A percentile compares a stretch with the other conserved stretches of the same genome.
Evolutionary conservation across 2,329 filamentous ascomycete genomes (phyloP).

Genomic region (Blumeria hordei): DNA sequence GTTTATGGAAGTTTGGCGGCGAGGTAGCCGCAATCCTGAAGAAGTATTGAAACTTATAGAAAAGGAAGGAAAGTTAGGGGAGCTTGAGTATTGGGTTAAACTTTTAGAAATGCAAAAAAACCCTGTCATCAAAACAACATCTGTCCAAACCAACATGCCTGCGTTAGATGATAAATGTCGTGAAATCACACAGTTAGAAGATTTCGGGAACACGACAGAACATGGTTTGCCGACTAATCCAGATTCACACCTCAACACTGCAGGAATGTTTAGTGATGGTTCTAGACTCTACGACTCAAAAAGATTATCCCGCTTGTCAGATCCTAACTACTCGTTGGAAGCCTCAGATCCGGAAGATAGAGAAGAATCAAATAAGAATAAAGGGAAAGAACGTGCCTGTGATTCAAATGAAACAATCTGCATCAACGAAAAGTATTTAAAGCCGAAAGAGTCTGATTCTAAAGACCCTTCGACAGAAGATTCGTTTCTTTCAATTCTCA

Average conservation of each 20-base stretch:
- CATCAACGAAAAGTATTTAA: neutral
- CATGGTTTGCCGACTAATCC: neutral
- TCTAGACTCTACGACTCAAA: neutral
- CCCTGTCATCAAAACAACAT: neutral
- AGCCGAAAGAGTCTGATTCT: neutral
- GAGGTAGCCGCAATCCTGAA: slow-evolving; percentile 32
- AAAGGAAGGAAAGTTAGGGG: slow-evolving; percentile 31
- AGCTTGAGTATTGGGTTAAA: slow-evolving; percentile 33
- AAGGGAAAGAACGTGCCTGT: neutral
- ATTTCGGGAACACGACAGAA: neutral
- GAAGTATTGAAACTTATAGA: slow-evolving; percentile 35
- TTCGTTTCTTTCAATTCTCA: neutral
- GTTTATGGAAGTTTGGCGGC: slow-evolving; percentile 31
- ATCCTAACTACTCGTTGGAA: too few relatives aligned
- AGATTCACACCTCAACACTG: neutral
- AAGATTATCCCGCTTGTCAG: neutral
- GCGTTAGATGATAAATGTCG: too few relatives aligned
- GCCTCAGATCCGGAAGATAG: neutral
- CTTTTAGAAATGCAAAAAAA: slow-evolving; percentile 20
- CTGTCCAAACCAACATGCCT: neutral
- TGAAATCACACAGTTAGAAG: neutral
- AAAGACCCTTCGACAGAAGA: neutral
- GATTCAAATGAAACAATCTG: neutral
- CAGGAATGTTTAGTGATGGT: neutral
- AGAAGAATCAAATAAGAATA: neutral